Conservation (phyloP, 768 basidiomycete species). For the Boletus vinaceobasis region DNA sequence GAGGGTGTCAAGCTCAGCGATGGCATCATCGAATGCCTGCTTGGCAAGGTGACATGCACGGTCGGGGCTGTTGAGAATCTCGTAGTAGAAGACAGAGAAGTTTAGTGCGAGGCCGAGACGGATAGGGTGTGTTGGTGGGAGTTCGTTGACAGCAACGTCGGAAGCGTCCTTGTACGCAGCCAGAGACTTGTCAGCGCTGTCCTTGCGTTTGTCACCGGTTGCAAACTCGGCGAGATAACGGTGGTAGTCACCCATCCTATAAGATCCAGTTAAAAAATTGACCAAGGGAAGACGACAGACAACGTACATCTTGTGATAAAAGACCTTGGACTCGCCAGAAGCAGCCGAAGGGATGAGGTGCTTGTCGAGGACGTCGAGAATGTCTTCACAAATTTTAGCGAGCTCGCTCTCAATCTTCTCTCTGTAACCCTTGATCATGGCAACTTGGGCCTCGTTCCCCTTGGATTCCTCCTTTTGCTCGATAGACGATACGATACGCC, state of each 20-base stretch:
- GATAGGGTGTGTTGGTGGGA: constrained; percentile 95
- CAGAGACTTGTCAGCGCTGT: constrained; percentile 94
- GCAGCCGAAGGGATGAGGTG: constrained; percentile 97
- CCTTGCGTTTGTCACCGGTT: constrained; percentile 95
- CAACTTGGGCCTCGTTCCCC: constrained; percentile 93
- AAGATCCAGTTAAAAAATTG: constrained; percentile 13
- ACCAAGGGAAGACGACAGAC: neutral
- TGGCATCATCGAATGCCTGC: constrained; percentile 98
- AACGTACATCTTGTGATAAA: constrained; percentile 98
- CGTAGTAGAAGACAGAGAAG: constrained; percentile 99
- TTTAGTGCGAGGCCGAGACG: constrained; percentile 97
- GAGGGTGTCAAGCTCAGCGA: constrained; percentile 97
- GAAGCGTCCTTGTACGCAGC: constrained; percentile 98
- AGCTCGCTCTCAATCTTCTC: constrained; percentile 98
- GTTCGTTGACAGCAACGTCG: constrained; percentile 93
- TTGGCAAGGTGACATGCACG: constrained; percentile 98
- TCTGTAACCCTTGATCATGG: constrained; percentile 97
- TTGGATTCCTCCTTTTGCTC: constrained; percentile 99
- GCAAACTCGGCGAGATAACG: constrained; percentile 99
- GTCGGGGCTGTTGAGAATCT: constrained; percentile 98
- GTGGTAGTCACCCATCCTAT: constrained; percentile 99
- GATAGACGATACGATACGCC: constrained; percentile 97
- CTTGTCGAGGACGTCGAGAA: constrained; percentile 95
- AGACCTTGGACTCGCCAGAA: constrained; percentile 96
- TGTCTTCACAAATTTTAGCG: constrained; percentile 98